A percentile compares a stretch with the other conserved stretches of the same genome.
Evolutionary conservation across 352 stramenopile species (phyloP).

Genomic region (Phytophthora sansomeana): DNA sequence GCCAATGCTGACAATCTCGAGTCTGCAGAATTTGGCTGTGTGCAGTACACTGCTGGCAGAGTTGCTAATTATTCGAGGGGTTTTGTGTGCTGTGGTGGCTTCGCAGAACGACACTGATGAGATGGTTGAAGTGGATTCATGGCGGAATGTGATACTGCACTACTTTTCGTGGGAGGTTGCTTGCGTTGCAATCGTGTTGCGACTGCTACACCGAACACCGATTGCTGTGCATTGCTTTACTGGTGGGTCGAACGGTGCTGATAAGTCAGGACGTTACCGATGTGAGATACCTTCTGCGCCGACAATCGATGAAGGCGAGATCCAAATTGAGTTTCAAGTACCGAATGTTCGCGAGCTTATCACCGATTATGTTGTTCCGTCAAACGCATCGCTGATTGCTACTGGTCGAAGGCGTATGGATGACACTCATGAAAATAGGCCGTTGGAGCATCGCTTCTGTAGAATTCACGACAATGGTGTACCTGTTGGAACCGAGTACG

Average conservation of each 20-base stretch:
- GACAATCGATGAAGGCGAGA: constrained; percentile 15
- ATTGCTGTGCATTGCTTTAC: constrained; percentile 25
- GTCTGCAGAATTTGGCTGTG: constrained; percentile 21
- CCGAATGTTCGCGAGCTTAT: constrained; percentile 21
- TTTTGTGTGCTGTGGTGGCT: constrained; percentile 16
- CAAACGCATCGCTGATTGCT: constrained; percentile 19
- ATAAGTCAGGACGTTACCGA: not conserved
- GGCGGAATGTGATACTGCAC: constrained; percentile 21
- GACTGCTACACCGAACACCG: constrained; percentile 31
- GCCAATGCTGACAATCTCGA: constrained; percentile 26
- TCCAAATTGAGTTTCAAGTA: constrained; percentile 32
- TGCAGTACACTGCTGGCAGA: constrained; percentile 35
- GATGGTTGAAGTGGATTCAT: constrained; percentile 9
- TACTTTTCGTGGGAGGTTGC: constrained; percentile 31
- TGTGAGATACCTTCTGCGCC: constrained; percentile 6
- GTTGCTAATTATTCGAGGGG: constrained; percentile 18
- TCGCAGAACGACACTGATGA: not conserved
- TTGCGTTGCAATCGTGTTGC: constrained; percentile 23
- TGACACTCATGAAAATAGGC: not conserved
- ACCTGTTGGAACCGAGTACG: constrained; percentile 21
- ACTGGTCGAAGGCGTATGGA: constrained; percentile 4
- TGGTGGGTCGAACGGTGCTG: not conserved
- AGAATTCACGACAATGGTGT: constrained; percentile 2
- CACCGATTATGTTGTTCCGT: constrained; percentile 30
- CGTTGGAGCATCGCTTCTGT: constrained; percentile 21